A percentile compares a stretch with the other conserved stretches of the same genome.
Conservation (phyloP, 331 rosid genomes). For the Quercus tomentella region DNA sequence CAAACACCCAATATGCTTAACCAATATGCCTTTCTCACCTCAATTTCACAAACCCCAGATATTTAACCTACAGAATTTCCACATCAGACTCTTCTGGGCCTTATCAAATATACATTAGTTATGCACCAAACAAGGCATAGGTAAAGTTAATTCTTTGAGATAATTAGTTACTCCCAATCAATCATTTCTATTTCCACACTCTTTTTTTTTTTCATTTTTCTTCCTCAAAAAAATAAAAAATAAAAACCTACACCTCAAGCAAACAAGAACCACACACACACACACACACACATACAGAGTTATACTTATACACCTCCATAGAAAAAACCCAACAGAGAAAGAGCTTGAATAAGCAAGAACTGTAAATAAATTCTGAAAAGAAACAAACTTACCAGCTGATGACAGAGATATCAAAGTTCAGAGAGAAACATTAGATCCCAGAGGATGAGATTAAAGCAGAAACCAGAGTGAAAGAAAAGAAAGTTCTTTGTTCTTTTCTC, state of each 20-base stretch:
- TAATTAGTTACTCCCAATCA: neutral
- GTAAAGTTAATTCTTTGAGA: neutral
- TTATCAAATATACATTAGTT: neutral
- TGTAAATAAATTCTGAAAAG: neutral
- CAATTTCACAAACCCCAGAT: neutral
- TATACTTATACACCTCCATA: too few relatives aligned
- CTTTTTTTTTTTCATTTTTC: too few relatives aligned
- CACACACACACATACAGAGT: too few relatives aligned
- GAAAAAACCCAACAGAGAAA: too few relatives aligned
- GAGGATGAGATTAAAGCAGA: neutral
- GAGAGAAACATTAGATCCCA: slow-evolving; percentile 8
- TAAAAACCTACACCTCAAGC: neutral
- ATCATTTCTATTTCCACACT: neutral
- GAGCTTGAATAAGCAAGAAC: too few relatives aligned
- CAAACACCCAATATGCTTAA: neutral
- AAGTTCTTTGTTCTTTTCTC: too few relatives aligned
- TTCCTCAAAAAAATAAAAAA: too few relatives aligned
- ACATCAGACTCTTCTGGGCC: neutral
- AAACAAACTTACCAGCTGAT: neutral
- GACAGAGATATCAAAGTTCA: neutral
- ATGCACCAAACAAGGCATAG: neutral
- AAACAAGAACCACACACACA: too few relatives aligned
- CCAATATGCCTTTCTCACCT: neutral
- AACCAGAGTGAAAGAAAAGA: neutral
- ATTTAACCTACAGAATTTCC: neutral